These are phyloP conservation scores for Pythium grandisporangium DNA, from an alignment of 352 stramenopile species.

Conservation along the genomic window DNA sequence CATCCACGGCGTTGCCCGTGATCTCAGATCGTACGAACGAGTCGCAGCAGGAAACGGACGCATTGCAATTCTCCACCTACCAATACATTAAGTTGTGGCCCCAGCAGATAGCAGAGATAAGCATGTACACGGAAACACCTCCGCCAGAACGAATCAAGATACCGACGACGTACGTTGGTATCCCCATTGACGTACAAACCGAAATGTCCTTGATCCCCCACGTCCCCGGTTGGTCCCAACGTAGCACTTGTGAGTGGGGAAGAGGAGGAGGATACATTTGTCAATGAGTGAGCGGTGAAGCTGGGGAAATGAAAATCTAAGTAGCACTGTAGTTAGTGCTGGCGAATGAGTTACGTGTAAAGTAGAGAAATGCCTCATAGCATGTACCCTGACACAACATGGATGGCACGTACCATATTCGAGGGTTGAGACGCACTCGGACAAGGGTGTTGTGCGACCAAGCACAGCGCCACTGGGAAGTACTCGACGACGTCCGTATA, in stretches of 20 bases:
- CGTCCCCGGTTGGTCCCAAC: constrained; percentile 72
- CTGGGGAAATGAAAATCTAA: constrained; percentile 69
- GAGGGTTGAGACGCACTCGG: constrained; percentile 41
- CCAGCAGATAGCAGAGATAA: no score
- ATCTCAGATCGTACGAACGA: constrained; percentile 27
- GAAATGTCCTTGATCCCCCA: constrained; percentile 86
- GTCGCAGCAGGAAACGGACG: constrained; percentile 81
- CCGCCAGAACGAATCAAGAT: no score
- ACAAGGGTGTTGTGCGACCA: constrained; percentile 33
- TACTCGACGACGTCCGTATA: constrained; percentile 67
- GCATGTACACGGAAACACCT: no score
- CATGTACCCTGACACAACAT: no score
- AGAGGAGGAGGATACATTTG: constrained; percentile 53
- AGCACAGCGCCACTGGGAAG: constrained; percentile 44
- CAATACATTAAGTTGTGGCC: no score
- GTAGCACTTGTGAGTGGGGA: constrained; percentile 31
- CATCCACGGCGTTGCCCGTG: constrained; percentile 4
- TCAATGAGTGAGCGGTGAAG: constrained; percentile 65
- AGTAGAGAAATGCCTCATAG: no score
- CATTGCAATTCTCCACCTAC: constrained; percentile 89
- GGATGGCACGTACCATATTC: constrained; percentile 24
- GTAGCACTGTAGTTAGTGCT: no score
- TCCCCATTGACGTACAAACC: constrained; percentile 85
- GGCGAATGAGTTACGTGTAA: no score
- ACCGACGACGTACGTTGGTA: constrained; percentile 39